Evolutionary conservation across 805 yeast genomes (phyloP), one percentile per base, ranked within the genome.

Genomic region (Blastobotrys americana): DNA sequence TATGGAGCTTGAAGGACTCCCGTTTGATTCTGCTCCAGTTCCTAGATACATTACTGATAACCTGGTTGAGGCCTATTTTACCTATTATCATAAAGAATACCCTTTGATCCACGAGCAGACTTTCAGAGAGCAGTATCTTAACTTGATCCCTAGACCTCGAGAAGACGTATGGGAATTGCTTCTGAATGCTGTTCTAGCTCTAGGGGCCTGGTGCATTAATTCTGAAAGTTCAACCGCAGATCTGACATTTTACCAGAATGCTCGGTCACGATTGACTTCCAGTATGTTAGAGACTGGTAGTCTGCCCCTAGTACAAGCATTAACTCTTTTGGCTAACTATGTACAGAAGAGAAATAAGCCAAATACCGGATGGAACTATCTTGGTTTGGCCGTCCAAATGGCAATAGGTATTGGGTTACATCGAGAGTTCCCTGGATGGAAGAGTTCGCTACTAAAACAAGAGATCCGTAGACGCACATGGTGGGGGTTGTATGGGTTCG

Each of bases 161-260:
- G 67, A 68, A 37, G 68, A 66, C 34, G 66, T 70, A 18, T 78
- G 80, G 78, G 73, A 73, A 49, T 66, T 78, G 18, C 54, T 82
- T 25, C 58, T 77, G 35, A 74, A 79, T 54, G 70, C 80, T 0
- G 77, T 80, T 0, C 58, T 80, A 21, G 82, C 84, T 0, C 61
- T 82, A n/a, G 88, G 87, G 13, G 73, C 84, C 19, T 80, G 84
- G 82, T 77, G 83, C 56, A 42, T 72, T 8, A 70, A 74, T 52
- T 81, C 80, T 10, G 82, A 78, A 49, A 58, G 58, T 15, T 65
- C 74, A 1, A 69, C 68, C 44, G 65, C 72, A 34, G 84, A 80
- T 55, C 49, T 77, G 28, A 65, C 72, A 38, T 81, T 78, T 48
- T 82, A 77, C 54, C 71, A 71, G 39, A 67, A 73, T 48, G 80